Evolutionary conservation across 2,329 filamentous ascomycete genomes (phyloP).

Genomic region (Microcera coccophila): DNA sequence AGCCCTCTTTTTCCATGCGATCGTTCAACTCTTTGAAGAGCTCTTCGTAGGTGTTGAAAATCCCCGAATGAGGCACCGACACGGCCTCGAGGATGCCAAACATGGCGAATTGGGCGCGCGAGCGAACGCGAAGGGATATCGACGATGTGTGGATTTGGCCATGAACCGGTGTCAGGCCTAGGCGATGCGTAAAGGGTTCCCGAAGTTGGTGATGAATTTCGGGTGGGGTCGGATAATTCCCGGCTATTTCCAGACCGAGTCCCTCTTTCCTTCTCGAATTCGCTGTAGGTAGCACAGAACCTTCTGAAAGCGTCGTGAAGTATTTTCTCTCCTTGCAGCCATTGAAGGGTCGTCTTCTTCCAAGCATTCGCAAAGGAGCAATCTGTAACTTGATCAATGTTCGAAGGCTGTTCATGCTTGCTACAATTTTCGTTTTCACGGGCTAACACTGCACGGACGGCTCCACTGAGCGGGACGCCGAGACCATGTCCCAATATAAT

Average conservation of each 20-base stretch:
- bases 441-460: neutral
- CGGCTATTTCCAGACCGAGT: too few relatives aligned
- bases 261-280: too few relatives aligned
- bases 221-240: slow-evolving; percentile 19
- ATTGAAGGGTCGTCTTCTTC: too few relatives aligned
- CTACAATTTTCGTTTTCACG: slow-evolving; percentile 1
- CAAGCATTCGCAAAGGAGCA: too few relatives aligned
- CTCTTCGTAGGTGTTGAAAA: slow-evolving; percentile 41
- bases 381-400: too few relatives aligned
- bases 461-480: neutral
- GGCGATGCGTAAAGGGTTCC: slow-evolving; percentile 16
- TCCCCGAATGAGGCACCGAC: slow-evolving; percentile 33
- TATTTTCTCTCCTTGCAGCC: too few relatives aligned
- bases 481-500: neutral
- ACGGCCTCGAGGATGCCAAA: slow-evolving; percentile 43
- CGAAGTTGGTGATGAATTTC: slow-evolving; percentile 22
- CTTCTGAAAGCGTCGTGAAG: too few relatives aligned
- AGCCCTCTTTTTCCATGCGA: slow-evolving; percentile 42
- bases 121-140: slow-evolving; percentile 25
- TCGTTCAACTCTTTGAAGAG: slow-evolving; percentile 39
- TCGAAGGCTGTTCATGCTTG: neutral
- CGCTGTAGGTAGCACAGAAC: too few relatives aligned
- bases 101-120: slow-evolving; percentile 31
- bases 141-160: slow-evolving; percentile 28
- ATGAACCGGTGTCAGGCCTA: slow-evolving; percentile 28